A percentile compares a stretch with the other conserved stretches of the same genome.
phyloP scores from a whole-genome alignment of 345 rosid species.

The Draba incana region DNA sequence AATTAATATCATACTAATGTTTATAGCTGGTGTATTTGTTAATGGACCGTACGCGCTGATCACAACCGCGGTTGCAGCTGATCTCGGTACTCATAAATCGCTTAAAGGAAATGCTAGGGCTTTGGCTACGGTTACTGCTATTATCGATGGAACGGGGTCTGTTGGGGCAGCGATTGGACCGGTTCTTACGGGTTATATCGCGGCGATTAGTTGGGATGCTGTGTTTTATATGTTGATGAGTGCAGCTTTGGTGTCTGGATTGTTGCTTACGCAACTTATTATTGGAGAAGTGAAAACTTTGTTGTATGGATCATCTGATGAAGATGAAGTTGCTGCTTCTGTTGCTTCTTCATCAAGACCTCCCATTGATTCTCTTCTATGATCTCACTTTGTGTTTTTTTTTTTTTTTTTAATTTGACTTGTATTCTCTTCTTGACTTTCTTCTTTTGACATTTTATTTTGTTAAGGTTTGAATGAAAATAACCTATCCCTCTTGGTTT shows the following conservation, averaged over 20 bases:
- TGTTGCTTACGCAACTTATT: slow-evolving; percentile 74
- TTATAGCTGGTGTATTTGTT: slow-evolving; percentile 78
- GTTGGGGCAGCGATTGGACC: slow-evolving; percentile 97
- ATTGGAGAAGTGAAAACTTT: slow-evolving; percentile 55
- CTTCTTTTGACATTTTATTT: slow-evolving; percentile 6
- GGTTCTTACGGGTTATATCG: slow-evolving; percentile 76
- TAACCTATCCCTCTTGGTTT: not conserved
- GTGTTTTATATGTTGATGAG: slow-evolving; percentile 93
- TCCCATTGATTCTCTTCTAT: slow-evolving; percentile 39
- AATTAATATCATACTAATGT: slow-evolving; percentile 63
- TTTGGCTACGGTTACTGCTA: slow-evolving; percentile 90
- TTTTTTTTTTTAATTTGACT: slow-evolving; percentile 4
- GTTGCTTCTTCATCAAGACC: slow-evolving; percentile 37
- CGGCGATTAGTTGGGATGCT: slow-evolving; percentile 77
- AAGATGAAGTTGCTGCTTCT: slow-evolving; percentile 23
- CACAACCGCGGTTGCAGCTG: slow-evolving; percentile 95
- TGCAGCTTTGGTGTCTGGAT: slow-evolving; percentile 76
- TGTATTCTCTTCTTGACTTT: slow-evolving; percentile 16
- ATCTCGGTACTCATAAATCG: slow-evolving; percentile 89
- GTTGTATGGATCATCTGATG: slow-evolving; percentile 40
- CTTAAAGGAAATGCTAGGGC: slow-evolving; percentile 83
- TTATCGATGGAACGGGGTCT: slow-evolving; percentile 96
- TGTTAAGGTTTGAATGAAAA: slow-evolving; percentile 17
- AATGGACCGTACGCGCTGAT: slow-evolving; percentile 95
- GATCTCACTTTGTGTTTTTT: slow-evolving; percentile 8